phyloP scores from a whole-genome alignment of 345 rosid species.

The Rubroshorea leprosula region DNA sequence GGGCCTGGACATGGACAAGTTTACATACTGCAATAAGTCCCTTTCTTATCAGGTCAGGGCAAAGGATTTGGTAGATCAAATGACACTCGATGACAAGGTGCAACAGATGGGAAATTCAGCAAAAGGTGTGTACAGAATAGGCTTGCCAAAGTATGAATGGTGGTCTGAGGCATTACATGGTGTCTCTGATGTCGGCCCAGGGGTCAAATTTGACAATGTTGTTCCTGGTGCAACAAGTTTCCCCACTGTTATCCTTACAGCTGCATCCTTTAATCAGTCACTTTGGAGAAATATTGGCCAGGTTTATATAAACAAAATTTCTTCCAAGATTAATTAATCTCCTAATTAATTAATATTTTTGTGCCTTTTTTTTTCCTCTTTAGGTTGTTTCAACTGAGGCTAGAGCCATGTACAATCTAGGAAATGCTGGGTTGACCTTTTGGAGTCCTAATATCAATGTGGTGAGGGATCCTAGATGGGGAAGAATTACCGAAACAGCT shows the following conservation, averaged over 20 bases:
- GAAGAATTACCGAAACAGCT: constrained; percentile 35
- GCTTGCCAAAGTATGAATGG: constrained; percentile 11
- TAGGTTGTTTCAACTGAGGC: constrained; percentile 52
- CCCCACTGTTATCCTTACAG: constrained; percentile 11
- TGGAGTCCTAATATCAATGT: constrained; percentile 50
- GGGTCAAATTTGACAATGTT: background rate
- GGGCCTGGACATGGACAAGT: constrained; percentile 11
- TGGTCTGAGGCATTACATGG: constrained; percentile 20
- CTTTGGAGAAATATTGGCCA: constrained; percentile 9
- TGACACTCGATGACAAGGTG: constrained; percentile 25
- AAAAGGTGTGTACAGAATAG: constrained; percentile 2
- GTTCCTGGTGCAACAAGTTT: constrained; percentile 15
- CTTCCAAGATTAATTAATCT: background rate
- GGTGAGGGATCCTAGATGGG: constrained; percentile 46
- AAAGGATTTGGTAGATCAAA: constrained; percentile 22
- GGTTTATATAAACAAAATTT: too few relatives aligned
- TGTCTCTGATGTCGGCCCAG: constrained; percentile 5
- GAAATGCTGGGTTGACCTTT: constrained; percentile 34
- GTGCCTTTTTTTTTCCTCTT: background rate
- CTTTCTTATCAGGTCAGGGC: constrained; percentile 24
- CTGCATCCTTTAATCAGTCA: constrained; percentile 11
- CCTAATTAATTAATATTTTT: too few relatives aligned
- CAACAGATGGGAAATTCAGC: constrained; percentile 3
- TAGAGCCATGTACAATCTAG: constrained; percentile 46
- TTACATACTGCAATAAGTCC: constrained; percentile 20